A percentile compares a stretch with the other conserved stretches of the same genome.
Conservation (phyloP, 1,284 basidiomycete genomes). For the Melampsora larici-populina region DNA sequence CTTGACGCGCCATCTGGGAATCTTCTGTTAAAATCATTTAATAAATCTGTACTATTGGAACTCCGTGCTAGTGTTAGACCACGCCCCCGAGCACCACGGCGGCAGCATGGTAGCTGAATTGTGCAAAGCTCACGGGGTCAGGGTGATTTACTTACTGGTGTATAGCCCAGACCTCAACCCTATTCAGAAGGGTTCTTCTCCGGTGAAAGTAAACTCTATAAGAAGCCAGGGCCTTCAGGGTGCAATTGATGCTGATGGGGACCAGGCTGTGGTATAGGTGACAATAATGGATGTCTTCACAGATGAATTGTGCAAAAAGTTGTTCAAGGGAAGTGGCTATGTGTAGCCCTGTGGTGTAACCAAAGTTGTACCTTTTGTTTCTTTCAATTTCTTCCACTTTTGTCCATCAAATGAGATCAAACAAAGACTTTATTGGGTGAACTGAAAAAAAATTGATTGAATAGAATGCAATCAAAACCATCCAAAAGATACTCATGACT, state of each 20-base stretch:
- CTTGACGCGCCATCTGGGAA: neutral
- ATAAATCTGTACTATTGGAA: no score
- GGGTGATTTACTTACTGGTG: neutral
- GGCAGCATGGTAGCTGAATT: neutral
- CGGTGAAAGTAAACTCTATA: neutral
- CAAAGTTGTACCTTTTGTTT: no score
- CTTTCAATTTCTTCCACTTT: no score
- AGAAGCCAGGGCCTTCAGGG: neutral
- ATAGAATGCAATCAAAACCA: no score
- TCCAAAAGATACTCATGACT: no score
- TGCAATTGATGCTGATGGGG: neutral
- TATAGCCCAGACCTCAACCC: conserved; percentile 27
- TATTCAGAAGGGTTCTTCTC: conserved; percentile 23
- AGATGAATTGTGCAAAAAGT: neutral
- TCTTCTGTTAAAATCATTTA: no score
- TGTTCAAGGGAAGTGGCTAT: conserved; percentile 18
- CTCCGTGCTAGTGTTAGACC: conserved; percentile 5
- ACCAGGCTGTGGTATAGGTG: neutral
- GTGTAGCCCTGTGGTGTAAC: no score
- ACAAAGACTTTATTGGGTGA: no score
- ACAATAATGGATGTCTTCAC: neutral
- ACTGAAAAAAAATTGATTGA: no score
- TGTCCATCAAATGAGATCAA: no score
- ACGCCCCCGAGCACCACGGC: neutral
- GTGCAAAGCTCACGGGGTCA: neutral